These are phyloP conservation scores for Penicillium capsulatum DNA, from an alignment of 2,329 filamentous ascomycete genomes.

Conservation along the genomic window DNA sequence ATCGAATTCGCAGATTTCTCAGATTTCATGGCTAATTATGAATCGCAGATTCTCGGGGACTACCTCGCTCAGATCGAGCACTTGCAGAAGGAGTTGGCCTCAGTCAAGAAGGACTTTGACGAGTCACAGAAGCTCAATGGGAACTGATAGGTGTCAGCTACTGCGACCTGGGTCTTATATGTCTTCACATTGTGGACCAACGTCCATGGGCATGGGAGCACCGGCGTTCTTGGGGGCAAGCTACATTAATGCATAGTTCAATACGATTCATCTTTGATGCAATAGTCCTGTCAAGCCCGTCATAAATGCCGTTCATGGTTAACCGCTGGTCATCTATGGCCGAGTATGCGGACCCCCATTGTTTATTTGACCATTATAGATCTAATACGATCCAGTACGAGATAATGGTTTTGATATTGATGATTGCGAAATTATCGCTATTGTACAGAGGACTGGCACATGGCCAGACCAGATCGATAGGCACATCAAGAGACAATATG, in stretches of 20 bases:
- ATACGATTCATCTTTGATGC: slow-evolving; percentile 16
- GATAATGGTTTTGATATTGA: no score
- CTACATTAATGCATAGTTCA: slow-evolving; percentile 23
- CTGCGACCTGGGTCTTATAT: slow-evolving; percentile 8
- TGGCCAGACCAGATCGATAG: slow-evolving; percentile 2
- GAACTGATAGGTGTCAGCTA: slow-evolving; percentile 14
- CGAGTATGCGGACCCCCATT: no score
- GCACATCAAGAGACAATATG: no score
- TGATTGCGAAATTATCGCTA: no score
- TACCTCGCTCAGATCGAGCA: slow-evolving; percentile 52
- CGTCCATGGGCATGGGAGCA: slow-evolving; percentile 23
- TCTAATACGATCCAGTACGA: no score
- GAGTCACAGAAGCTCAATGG: slow-evolving; percentile 48
- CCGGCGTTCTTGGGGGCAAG: slow-evolving; percentile 19
- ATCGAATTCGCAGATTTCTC: slow-evolving; percentile 6
- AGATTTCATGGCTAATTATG: no score
- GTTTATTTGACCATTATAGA: no score
- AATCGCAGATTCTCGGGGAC: slow-evolving; percentile 48
- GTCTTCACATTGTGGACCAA: slow-evolving; percentile 12
- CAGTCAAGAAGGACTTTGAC: slow-evolving; percentile 57
- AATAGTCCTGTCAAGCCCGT: no score
- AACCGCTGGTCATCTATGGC: no score
- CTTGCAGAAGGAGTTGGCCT: slow-evolving; percentile 57
- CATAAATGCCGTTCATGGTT: slow-evolving; percentile 1
- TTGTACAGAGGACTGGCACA: slow-evolving; percentile 1